phyloP scores from a whole-genome alignment of 345 rosid species.

The Eucalyptus erythrocorys region DNA sequence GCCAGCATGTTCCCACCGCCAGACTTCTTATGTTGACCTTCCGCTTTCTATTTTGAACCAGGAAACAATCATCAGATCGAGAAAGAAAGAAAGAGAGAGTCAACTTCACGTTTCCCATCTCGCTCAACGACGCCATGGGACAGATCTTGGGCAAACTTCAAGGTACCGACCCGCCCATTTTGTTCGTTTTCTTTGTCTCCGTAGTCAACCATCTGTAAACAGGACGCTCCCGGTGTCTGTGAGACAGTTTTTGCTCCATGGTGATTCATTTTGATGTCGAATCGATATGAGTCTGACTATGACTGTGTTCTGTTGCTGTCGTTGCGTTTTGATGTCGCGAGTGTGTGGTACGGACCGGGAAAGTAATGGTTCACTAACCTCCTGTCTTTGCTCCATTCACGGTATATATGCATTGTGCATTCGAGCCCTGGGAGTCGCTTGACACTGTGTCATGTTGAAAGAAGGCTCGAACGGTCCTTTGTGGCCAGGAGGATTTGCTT shows the following conservation, averaged over 20 bases:
- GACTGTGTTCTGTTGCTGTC: background rate
- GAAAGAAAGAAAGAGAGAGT: background rate
- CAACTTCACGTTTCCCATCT: background rate
- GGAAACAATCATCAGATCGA: background rate
- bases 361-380: background rate
- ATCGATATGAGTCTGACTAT: background rate
- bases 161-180: conserved; percentile 9
- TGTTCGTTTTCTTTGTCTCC: background rate
- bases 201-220: background rate
- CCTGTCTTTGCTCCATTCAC: background rate
- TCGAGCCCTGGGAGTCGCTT: background rate
- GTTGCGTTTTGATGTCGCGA: background rate
- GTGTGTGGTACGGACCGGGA: background rate
- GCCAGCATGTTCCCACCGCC: background rate
- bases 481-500: background rate
- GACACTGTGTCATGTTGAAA: background rate
- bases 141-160: conserved; percentile 55
- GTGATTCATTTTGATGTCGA: background rate
- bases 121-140: conserved; percentile 27
- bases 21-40: background rate
- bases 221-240: too few species aligned
- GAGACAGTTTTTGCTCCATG: background rate
- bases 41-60: background rate
- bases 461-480: background rate
- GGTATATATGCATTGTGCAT: background rate